Evolutionary conservation across 2,329 filamentous ascomycete genomes (phyloP).

Genomic region (Aspergillus neoniger): DNA sequence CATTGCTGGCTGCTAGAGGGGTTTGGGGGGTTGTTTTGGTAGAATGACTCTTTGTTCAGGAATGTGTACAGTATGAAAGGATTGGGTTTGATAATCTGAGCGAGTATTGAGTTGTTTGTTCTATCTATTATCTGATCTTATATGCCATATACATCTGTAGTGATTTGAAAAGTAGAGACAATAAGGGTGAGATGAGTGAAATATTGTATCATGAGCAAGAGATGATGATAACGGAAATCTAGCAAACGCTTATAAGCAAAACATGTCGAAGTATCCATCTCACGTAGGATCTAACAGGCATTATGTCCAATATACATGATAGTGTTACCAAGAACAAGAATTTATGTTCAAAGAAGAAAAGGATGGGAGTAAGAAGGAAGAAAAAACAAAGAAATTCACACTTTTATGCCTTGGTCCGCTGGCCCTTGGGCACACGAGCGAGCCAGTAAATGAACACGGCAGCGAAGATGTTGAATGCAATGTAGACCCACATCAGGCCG

Average conservation of each 20-base stretch:
- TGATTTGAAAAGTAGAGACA: no score
- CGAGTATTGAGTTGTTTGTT: no score
- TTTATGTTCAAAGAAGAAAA: not conserved
- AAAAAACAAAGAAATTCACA: not conserved
- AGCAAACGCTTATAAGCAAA: not conserved
- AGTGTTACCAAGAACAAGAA: not conserved
- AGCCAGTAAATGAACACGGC: slow-evolving; percentile 65
- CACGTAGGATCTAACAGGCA: not conserved
- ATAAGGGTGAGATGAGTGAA: no score
- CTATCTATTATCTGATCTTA: no score
- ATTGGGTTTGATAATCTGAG: no score
- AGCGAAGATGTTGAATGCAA: slow-evolving; percentile 63
- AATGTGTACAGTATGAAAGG: no score
- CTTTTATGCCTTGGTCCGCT: slow-evolving; percentile 24
- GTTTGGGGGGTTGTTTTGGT: no score
- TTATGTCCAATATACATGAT: not conserved
- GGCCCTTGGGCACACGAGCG: slow-evolving; percentile 56
- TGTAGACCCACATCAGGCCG: slow-evolving; percentile 68
- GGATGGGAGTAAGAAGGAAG: not conserved
- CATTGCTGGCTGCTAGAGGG: no score
- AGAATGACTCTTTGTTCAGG: no score
- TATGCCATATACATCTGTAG: no score
- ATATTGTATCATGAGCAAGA: not conserved
- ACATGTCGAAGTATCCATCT: not conserved
- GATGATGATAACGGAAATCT: not conserved